Evolutionary conservation across 441 rosid genomes (phyloP), one percentile per base, ranked within the genome.

Genomic region (Pelargonium hybrid): DNA sequence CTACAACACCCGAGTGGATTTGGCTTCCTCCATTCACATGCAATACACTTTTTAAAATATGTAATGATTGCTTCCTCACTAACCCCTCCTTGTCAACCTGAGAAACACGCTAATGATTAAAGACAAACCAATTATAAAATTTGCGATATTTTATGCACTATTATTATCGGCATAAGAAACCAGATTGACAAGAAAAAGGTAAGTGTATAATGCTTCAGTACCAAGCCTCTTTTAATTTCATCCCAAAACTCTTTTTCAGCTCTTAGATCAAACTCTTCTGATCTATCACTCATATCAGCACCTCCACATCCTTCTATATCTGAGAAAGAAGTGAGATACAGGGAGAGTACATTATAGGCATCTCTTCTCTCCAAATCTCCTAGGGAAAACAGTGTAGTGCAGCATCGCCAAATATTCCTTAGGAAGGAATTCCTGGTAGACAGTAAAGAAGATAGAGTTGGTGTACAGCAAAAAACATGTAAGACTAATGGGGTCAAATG

Each of bases 191-290:
- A 77, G 65, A 79, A 50, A 50, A 23, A 72, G 68, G 69, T 54
- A 57, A 68, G 67, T 54, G 69, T 31, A 1, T 68, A 47, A 17
- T 29, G 47, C 67, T 80, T 69, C 71, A 73, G 37, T 90, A 94
- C 97, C 97, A 94, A 76, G 83, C 98, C 98, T 77, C 82, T 89
- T 80, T 90, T 91, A 67, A 94, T 87, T 82, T 91, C 97, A 78
- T 75, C 82, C 97, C 97, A 91, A 80, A 90, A 87, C 70, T 84
- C 90, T 82, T 75, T 84, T 77, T 87, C 88, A 47, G 79, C 78
- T 75, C 83, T 82, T 47, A 91, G 31, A 66, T 90, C 94, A 83
- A 87, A 87, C 66, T 78, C 89, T 64, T 77, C 86, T 34, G 67
- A 59, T 73, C 78, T 76, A 68, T 57, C 71, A 63, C 69, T 76